Evolutionary conservation across 2,329 filamentous ascomycete genomes (phyloP).

Genomic region (Fusarium sp.): DNA sequence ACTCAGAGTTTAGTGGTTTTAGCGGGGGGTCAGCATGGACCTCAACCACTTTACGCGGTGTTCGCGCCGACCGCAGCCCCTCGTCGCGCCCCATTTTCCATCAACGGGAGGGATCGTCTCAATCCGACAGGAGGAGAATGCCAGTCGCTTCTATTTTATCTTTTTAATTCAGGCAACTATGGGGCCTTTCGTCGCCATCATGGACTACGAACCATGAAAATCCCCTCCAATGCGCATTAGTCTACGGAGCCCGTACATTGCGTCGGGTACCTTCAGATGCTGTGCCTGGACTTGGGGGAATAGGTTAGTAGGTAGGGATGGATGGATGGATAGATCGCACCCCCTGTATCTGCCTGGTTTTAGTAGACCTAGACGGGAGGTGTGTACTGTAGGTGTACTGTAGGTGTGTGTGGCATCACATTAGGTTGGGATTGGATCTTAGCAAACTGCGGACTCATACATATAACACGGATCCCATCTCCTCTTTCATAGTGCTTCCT

Average conservation of each 20-base stretch:
- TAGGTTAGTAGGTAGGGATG: background rate
- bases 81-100: constrained; percentile 49
- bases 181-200: constrained; percentile 44
- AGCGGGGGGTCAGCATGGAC: constrained; percentile 38
- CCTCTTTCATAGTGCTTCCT: constrained; percentile 11
- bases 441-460: constrained; percentile 28
- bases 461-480: constrained; percentile 18
- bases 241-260: background rate
- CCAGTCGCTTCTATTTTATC: too few relatives aligned
- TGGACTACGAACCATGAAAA: constrained; percentile 6
- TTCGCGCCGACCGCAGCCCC: constrained; percentile 45
- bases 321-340: constrained; percentile 13
- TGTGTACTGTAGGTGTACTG: background rate
- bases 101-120: constrained; percentile 44
- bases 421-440: constrained; percentile 31
- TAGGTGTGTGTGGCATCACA: constrained; percentile 40
- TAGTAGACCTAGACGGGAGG: background rate
- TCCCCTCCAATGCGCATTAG: constrained; percentile 25
- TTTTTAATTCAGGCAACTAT: constrained; percentile 52
- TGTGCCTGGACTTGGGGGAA: constrained; percentile 32
- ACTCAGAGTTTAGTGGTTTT: constrained; percentile 45
- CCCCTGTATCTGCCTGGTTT: constrained; percentile 39
- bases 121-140: constrained; percentile 39
- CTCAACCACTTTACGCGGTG: constrained; percentile 50
- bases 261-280: constrained; percentile 13